Conservation (phyloP, 2,329 filamentous ascomycete species). For the Mycosphaerella arachidis region DNA sequence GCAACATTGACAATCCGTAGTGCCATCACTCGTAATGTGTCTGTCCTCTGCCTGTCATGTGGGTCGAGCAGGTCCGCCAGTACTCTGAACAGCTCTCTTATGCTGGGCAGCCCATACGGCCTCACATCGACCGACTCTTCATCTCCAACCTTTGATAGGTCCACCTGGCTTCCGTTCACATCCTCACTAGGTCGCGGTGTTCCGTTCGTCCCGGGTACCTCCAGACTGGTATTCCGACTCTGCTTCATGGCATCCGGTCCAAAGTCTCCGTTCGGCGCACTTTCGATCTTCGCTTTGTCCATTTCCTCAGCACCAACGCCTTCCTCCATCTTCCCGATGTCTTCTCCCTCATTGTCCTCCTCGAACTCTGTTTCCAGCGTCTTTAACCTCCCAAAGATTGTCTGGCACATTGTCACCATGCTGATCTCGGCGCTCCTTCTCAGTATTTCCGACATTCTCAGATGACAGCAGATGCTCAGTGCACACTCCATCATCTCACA, state of each 20-base stretch:
- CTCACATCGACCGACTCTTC: constrained; percentile 57
- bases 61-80: constrained; percentile 91
- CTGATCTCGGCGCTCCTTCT: constrained; percentile 89
- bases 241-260: constrained; percentile 40
- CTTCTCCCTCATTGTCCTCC: constrained; percentile 55
- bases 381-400: constrained; percentile 91
- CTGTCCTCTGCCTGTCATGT: constrained; percentile 85
- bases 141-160: constrained; percentile 37
- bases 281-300: constrained; percentile 79
- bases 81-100: constrained; percentile 88
- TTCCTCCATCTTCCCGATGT: constrained; percentile 61
- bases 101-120: constrained; percentile 90
- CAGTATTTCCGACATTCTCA: constrained; percentile 83
- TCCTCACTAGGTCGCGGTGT: constrained; percentile 34
- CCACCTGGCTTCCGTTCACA: constrained; percentile 41
- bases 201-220: constrained; percentile 31
- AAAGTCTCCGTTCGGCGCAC: constrained; percentile 43
- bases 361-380: constrained; percentile 67
- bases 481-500: constrained; percentile 99
- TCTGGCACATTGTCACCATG: constrained; percentile 99
- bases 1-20: constrained; percentile 95
- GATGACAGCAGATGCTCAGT: constrained; percentile 93
- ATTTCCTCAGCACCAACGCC: constrained; percentile 61
- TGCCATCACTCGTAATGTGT: constrained; percentile 96
- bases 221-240: constrained; percentile 60